Percentiles rank a stretch among this genome's conserved stretches.
Conservation (phyloP, 2,329 filamentous ascomycete species). For the Beauveria sp. region DNA sequence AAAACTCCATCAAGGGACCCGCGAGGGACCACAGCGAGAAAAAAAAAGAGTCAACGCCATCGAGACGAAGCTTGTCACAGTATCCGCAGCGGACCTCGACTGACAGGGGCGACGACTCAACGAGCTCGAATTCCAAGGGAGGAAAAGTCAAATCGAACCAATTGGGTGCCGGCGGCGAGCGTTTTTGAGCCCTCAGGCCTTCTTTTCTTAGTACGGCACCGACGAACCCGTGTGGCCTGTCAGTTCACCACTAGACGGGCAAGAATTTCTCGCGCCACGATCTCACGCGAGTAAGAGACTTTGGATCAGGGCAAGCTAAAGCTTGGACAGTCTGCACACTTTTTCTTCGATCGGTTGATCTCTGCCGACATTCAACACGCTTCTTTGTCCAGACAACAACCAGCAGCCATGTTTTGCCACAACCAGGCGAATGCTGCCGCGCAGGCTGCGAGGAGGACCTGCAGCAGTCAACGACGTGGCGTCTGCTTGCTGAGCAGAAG, state of each 20-base stretch:
- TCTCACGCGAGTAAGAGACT: background rate
- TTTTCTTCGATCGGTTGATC: background rate
- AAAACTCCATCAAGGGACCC: background rate
- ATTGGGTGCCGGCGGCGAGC: background rate
- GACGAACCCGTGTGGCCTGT: background rate
- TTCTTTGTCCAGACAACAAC: background rate
- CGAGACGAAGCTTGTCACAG: background rate
- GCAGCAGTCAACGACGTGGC: no score
- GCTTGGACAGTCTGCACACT: background rate
- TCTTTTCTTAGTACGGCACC: background rate
- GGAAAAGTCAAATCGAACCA: background rate
- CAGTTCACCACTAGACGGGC: constrained; percentile 3
- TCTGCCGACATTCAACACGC: background rate
- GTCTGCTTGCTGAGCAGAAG: background rate
- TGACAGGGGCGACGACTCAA: background rate
- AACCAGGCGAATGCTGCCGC: constrained; percentile 6
- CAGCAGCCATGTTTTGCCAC: constrained; percentile 5
- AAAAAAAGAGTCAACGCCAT: background rate
- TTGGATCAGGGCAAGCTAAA: background rate
- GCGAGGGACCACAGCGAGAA: background rate
- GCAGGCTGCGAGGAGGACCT: background rate
- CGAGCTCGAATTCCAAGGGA: no score
- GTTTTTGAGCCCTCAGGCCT: background rate
- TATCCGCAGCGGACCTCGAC: constrained; percentile 11
- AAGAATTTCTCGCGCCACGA: background rate